These are phyloP conservation scores for Quercus mongolica DNA, from an alignment of 306 rosid genomes.

Conservation along the genomic window DNA sequence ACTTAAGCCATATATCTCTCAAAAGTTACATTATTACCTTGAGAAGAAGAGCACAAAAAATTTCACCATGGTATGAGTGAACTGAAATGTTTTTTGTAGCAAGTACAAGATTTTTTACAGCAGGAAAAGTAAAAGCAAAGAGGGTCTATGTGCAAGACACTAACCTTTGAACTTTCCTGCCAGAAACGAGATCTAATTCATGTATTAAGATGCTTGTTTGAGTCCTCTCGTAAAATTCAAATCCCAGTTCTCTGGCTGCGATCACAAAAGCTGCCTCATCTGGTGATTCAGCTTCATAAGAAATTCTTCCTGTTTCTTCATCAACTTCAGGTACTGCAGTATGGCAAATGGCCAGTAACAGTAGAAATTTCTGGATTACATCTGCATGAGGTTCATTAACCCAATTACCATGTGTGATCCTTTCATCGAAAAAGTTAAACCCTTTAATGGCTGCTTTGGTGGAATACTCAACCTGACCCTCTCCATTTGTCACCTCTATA, in stretches of 20 bases:
- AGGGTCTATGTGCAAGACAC: neutral
- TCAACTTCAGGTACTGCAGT: constrained; percentile 23
- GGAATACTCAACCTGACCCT: constrained; percentile 22
- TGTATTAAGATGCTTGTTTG: constrained; percentile 56
- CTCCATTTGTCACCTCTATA: constrained; percentile 22
- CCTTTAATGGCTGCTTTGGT: neutral
- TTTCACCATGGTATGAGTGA: neutral
- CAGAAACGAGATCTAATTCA: constrained; percentile 49
- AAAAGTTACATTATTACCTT: constrained; percentile 4
- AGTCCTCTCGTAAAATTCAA: constrained; percentile 77
- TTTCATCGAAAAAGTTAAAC: too few relatives aligned
- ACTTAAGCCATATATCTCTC: constrained; percentile 12
- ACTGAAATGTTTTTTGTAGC: neutral
- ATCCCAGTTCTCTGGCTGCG: constrained; percentile 30
- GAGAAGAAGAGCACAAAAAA: neutral
- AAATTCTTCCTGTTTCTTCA: constrained; percentile 60
- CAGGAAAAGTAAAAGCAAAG: neutral
- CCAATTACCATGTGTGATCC: too few relatives aligned
- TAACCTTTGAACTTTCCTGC: constrained; percentile 22
- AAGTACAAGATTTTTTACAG: neutral
- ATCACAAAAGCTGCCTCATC: constrained; percentile 97
- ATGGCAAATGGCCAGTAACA: too few relatives aligned
- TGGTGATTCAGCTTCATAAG: constrained; percentile 98
- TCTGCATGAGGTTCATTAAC: too few relatives aligned
- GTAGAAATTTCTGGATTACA: too few relatives aligned